Evolutionary conservation across 352 stramenopile species (phyloP).

Genomic region (Pythium chondricola): DNA sequence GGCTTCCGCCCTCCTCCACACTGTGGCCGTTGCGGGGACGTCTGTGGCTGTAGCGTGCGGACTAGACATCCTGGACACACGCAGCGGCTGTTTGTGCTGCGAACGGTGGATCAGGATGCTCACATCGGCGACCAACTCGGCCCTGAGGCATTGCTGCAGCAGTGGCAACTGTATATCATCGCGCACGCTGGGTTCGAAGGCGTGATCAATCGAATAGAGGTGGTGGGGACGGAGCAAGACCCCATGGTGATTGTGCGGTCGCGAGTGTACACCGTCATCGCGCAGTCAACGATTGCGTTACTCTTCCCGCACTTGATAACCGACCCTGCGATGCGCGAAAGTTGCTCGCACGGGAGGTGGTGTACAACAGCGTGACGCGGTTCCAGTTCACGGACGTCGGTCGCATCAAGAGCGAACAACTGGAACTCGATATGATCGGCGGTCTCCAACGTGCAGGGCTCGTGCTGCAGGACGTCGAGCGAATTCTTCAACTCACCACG

Average conservation of each 20-base stretch:
- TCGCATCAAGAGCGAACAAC: constrained; percentile 1
- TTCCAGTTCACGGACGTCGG: constrained; percentile 5
- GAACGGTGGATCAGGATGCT: neutral
- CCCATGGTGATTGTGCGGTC: neutral
- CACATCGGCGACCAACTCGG: neutral
- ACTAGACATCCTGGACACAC: neutral
- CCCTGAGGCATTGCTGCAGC: neutral
- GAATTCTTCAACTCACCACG: too few relatives aligned
- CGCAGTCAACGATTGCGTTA: neutral
- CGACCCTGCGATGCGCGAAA: neutral
- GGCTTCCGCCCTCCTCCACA: neutral
- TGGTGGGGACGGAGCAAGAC: neutral
- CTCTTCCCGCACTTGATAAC: neutral
- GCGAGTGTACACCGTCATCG: neutral
- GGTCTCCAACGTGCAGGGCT: neutral
- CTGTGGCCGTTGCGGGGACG: neutral
- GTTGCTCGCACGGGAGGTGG: neutral
- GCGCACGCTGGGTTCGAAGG: neutral
- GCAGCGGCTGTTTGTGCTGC: constrained; percentile 1
- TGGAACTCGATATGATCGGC: neutral
- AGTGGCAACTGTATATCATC: constrained; percentile 1
- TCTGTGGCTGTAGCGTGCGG: neutral
- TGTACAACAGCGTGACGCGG: constrained; percentile 8
- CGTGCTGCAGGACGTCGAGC: neutral
- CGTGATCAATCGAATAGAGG: neutral